Evolutionary conservation across 805 yeast species (phyloP), one percentile per base, ranked within the genome.

Genomic region (Nakazawaea ishiwadae): DNA sequence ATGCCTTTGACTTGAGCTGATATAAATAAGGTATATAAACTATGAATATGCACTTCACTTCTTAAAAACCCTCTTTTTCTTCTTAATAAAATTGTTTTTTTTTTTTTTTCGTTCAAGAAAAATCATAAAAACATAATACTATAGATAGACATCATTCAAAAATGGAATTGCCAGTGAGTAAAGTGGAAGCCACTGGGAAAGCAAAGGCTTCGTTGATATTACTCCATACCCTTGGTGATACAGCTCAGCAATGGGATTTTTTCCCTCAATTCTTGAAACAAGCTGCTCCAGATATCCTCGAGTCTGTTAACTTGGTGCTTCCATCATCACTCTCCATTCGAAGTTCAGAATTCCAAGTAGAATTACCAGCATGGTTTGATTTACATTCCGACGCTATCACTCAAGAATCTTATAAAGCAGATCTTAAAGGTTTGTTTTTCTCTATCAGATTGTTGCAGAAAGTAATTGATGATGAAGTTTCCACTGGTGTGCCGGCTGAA

Each of bases 1-100:
- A 62, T 52, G 85, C 86, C 1, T 70, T 67, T 46, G 67, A 11
- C 17, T 17, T 28, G 24, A 20, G n/a, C 5, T 18, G 21, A 19
- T 23, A 7, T 8, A 8, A 8, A 8, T 8, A 8, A 23, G 26
- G 10, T 23, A 23, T 7, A 7, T 23, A 23, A 7, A 23, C 10
- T 23, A 10, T 23, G 10, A 8, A 23, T 23, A 23, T 8, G 10
- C 26, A 23, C n/a, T n/a, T n/a, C 26, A 23, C 10, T 8, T 23
- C 7, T 23, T 10, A 8, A 8, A 10, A 23, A 8, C 26, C 26
- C 10, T 10, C 7, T 23, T 23, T 23, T 7, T 23, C 10, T 23
- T 8, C 7, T 8, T 23, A 8, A 10, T 7, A 23, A 23, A 8
- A 23, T 10, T 23, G 7, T 23, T 23, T 23, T 23, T 23, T 23